Evolutionary conservation across 164 flowering plant species (phyloP).

Genomic region (Aristolochia fimbriata): DNA sequence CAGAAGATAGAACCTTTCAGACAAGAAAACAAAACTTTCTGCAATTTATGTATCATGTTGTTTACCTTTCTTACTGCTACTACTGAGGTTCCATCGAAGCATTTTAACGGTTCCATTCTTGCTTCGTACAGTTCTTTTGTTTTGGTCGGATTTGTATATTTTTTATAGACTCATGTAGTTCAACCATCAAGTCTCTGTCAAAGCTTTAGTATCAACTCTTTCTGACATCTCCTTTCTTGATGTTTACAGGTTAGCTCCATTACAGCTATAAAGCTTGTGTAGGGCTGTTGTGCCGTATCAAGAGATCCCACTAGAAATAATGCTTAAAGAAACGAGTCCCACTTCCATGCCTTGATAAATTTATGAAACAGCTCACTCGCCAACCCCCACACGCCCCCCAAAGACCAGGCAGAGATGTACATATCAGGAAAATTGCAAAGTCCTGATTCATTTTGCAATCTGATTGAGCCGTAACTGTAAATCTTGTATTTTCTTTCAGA

Average conservation of each 20-base stretch:
- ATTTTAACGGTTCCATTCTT: neutral
- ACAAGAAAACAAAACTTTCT: neutral
- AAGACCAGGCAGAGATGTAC: neutral
- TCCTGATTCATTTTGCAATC: neutral
- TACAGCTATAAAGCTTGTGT: too few relatives aligned
- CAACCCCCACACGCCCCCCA: neutral
- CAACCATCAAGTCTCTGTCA: neutral
- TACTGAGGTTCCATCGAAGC: neutral
- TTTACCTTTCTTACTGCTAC: neutral
- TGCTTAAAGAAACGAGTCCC: neutral
- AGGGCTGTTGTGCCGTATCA: neutral
- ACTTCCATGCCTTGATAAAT: neutral
- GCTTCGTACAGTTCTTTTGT: neutral
- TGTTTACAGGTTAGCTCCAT: slow-evolving; percentile 1
- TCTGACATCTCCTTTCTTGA: slow-evolving; percentile 1
- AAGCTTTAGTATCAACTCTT: neutral
- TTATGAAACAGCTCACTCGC: neutral
- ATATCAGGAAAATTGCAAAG: neutral
- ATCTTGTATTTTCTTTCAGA: neutral
- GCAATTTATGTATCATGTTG: neutral
- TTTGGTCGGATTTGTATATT: neutral
- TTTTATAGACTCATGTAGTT: neutral
- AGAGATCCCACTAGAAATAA: neutral
- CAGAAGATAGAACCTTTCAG: neutral
- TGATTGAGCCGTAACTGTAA: neutral